Evolutionary conservation across 129 eudicot genomes (phyloP).

Genomic region (Lonicera japonica): DNA sequence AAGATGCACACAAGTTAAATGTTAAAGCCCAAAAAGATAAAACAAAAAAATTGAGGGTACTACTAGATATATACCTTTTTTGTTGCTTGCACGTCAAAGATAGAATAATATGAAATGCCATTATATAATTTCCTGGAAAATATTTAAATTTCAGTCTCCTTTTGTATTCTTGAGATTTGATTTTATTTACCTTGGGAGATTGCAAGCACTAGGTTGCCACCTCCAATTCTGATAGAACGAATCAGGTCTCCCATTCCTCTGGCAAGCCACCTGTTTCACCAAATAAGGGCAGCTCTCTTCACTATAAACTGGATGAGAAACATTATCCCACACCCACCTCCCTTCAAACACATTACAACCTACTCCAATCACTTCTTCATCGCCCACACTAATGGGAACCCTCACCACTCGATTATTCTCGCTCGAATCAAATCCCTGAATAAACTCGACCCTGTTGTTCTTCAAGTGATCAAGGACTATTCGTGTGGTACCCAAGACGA

Average conservation of each 20-base stretch:
- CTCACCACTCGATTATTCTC: slow-evolving; percentile 21
- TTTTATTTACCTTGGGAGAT: slow-evolving; percentile 76
- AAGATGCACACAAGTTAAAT: no score
- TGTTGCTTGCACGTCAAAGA: neutral
- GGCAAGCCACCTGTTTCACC: slow-evolving; percentile 89
- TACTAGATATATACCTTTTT: no score
- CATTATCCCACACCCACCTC: slow-evolving; percentile 75
- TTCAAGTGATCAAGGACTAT: slow-evolving; percentile 47
- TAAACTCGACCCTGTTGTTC: slow-evolving; percentile 26
- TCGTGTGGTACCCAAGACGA: slow-evolving; percentile 60
- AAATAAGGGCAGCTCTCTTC: slow-evolving; percentile 82
- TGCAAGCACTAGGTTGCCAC: slow-evolving; percentile 92
- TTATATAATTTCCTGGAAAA: neutral
- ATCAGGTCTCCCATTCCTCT: slow-evolving; percentile 86
- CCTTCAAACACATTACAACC: slow-evolving; percentile 85
- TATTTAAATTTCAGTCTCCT: neutral
- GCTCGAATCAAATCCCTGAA: slow-evolving; percentile 9
- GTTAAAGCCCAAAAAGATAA: no score
- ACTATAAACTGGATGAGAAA: slow-evolving; percentile 60
- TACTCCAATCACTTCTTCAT: slow-evolving; percentile 51
- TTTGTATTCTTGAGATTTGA: neutral
- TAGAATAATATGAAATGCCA: neutral
- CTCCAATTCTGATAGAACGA: slow-evolving; percentile 85
- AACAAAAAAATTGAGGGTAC: no score
- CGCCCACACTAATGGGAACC: slow-evolving; percentile 36